Evolutionary conservation across 2,329 filamentous ascomycete genomes (phyloP), one percentile per base, ranked within the genome.

Genomic region (Chrysoporthe puriensis): DNA sequence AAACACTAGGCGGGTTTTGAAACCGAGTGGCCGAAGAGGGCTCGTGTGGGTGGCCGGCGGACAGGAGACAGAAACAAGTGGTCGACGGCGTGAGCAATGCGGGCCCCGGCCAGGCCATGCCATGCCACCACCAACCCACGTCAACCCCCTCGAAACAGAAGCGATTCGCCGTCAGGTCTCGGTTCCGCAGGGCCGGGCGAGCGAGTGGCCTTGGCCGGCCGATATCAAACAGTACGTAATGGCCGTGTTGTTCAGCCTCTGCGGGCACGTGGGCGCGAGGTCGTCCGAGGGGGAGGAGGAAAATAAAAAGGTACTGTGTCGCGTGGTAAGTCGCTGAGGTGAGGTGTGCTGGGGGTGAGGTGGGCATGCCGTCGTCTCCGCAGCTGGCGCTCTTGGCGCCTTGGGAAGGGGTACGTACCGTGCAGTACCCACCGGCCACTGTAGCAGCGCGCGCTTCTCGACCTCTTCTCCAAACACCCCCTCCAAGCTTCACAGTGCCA

Each of bases 1-100:
- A 64, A 57, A 64, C 62, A 40, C 42, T 64, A 58, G 34, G 62
- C 52, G n/a, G 52, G 13, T 21, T 21, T 46, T 58, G 62, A 64
- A 64, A 64, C 62, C 36, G 40, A 44, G 52, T 42, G 26, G 26
- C 50, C 21, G 8, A n/a, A 8, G 3, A 64, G 50, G 62, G 62
- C 21, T 13, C 7, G 16, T 14, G 4, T 58, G 50, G 52, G 21
- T 26, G 50, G 62, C 34, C 46, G 46, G 40, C 50, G 46, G 43
- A 63, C 18, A 43, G 44, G 50, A 64, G 48, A 57, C 52, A 14
- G 18, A 36, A 58, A 58, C 34, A 18, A 44, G 21, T 44, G 62
- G 52, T 64, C 62, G 62, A 57, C 42, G 52, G 26, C 13, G 50
- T 21, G 42, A 46, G 57, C 36, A 32, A 44, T 36, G 14, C 14